Conservation (phyloP, 805 yeast species). For the Nakazawaea holstii region DNA sequence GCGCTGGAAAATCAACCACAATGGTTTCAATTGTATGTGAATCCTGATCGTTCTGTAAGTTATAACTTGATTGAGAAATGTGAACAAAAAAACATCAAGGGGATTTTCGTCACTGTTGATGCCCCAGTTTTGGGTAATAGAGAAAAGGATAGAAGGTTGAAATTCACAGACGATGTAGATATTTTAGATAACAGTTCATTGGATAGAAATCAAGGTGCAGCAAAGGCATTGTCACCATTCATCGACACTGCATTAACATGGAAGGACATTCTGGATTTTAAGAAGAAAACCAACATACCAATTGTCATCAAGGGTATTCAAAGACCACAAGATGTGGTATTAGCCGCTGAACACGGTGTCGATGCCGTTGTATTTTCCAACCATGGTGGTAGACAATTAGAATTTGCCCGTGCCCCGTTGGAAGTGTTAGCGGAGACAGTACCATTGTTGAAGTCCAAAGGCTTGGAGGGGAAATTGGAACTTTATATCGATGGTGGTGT, state of each 20-base stretch:
- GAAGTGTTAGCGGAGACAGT: constrained; percentile 69
- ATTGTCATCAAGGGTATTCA: constrained; percentile 78
- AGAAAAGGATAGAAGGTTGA: constrained; percentile 36
- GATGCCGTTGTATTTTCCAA: constrained; percentile 78
- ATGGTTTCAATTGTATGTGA: constrained; percentile 37
- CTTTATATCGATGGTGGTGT: constrained; percentile 69
- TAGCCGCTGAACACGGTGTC: constrained; percentile 67
- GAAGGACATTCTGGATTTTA: constrained; percentile 17
- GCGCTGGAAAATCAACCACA: constrained; percentile 31
- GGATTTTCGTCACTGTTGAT: constrained; percentile 36
- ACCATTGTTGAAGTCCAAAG: constrained; percentile 41
- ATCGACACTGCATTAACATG: constrained; percentile 31
- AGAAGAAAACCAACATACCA: constrained; percentile 36
- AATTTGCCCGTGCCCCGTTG: constrained; percentile 71
- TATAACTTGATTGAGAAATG: constrained; percentile 26
- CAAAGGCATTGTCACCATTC: constrained; percentile 77
- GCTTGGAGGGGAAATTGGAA: constrained; percentile 47
- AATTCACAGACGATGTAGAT: constrained; percentile 43
- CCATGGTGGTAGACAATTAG: constrained; percentile 89
- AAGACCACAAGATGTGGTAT: constrained; percentile 68
- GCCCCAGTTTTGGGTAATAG: constrained; percentile 38
- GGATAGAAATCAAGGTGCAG: constrained; percentile 75
- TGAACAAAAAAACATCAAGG: constrained; percentile 26
- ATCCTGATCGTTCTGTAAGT: constrained; percentile 25
- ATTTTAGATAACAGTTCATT: constrained; percentile 64